Conservation (phyloP, 192 early-diverging fungal species). For the Coemansia umbellata region DNA sequence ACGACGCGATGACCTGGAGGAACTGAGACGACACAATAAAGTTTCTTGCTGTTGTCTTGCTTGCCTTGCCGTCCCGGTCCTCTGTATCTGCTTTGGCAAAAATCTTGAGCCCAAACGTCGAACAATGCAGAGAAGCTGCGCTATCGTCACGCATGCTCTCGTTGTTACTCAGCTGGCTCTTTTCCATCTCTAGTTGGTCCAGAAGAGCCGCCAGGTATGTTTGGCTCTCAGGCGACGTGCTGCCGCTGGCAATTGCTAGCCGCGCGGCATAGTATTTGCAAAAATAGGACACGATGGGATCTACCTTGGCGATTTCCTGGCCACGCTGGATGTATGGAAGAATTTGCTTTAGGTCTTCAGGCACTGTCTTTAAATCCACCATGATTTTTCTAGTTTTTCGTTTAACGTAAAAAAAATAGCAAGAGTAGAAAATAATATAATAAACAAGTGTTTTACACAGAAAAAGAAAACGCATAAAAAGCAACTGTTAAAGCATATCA, state of each 20-base stretch:
- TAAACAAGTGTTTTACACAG: not conserved
- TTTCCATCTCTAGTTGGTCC: slow-evolving; percentile 78
- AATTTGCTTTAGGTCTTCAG: slow-evolving; percentile 66
- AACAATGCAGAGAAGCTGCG: slow-evolving; percentile 75
- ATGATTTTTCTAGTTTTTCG: not conserved
- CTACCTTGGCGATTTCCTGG: slow-evolving; percentile 69
- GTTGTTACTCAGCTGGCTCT: slow-evolving; percentile 57
- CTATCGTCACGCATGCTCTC: slow-evolving; percentile 73
- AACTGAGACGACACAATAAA: slow-evolving; percentile 89
- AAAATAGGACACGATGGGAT: slow-evolving; percentile 92
- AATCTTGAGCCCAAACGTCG: slow-evolving; percentile 86
- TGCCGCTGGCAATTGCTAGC: slow-evolving; percentile 62
- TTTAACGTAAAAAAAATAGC: not conserved
- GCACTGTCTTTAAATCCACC: slow-evolving; percentile 34
- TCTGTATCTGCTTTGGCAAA: slow-evolving; percentile 91
- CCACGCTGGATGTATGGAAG: slow-evolving; percentile 77
- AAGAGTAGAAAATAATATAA: slow-evolving; percentile 3
- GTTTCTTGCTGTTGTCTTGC: slow-evolving; percentile 83
- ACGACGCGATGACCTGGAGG: slow-evolving; percentile 79
- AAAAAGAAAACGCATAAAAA: too few species aligned
- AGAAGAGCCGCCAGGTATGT: slow-evolving; percentile 65
- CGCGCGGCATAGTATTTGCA: slow-evolving; percentile 85
- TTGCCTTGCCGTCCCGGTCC: slow-evolving; percentile 73
- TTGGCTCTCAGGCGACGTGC: slow-evolving; percentile 53
- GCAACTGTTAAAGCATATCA: too few species aligned